These are phyloP conservation scores for Gracilaria domingensis DNA, from an alignment of 23 red algal genomes.

Conservation along the genomic window DNA sequence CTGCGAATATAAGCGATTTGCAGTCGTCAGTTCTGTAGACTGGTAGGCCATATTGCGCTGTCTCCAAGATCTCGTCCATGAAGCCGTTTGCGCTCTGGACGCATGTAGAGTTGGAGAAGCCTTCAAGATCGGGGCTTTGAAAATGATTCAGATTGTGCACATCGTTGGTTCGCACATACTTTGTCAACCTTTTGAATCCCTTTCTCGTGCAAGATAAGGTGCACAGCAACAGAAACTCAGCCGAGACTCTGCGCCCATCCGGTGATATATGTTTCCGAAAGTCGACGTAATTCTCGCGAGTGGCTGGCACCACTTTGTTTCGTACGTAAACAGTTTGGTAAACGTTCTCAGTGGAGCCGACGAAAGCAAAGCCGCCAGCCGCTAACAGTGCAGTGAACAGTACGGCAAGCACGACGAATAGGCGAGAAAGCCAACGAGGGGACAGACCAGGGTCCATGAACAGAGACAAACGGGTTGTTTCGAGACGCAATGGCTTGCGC, in stretches of 20 bases:
- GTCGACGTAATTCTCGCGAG: neutral
- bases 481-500: neutral
- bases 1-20: neutral
- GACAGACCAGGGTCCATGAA: neutral
- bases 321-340: neutral
- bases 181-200: neutral
- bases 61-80: neutral
- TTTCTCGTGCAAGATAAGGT: neutral
- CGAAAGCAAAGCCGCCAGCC: neutral
- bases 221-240: neutral
- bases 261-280: neutral
- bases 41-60: neutral
- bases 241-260: neutral
- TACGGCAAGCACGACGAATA: neutral
- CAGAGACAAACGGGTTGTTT: neutral
- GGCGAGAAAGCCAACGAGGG: neutral
- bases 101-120: neutral
- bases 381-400: neutral
- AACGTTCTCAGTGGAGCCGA: neutral
- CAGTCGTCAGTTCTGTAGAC: neutral
- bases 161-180: neutral
- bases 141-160: neutral
- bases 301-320: conserved; percentile 5
- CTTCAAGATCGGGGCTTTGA: neutral
- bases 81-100: neutral